Evolutionary conservation across 1,284 basidiomycete genomes (phyloP).

Genomic region (Ustilago crameri): DNA sequence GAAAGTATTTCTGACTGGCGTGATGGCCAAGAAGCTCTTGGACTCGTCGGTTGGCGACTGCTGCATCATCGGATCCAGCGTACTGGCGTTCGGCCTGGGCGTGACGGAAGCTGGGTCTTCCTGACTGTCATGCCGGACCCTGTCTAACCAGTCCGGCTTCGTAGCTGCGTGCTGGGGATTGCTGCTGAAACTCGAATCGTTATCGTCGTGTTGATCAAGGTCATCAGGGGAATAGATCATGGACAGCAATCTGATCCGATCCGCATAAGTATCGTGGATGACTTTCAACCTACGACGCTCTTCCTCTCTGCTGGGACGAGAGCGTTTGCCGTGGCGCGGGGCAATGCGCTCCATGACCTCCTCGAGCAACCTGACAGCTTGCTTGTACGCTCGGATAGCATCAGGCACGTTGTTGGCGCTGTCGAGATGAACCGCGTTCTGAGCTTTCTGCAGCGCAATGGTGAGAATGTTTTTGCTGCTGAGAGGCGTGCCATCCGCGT

Average conservation of each 20-base stretch:
- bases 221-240: slow-evolving; percentile 56
- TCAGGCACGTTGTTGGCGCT: slow-evolving; percentile 68
- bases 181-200: slow-evolving; percentile 25
- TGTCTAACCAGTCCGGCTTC: slow-evolving; percentile 39
- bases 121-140: slow-evolving; percentile 28
- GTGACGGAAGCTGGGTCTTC: neutral
- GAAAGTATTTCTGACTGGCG: slow-evolving; percentile 26
- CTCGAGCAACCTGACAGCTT: slow-evolving; percentile 68
- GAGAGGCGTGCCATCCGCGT: slow-evolving; percentile 52
- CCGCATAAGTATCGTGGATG: slow-evolving; percentile 70
- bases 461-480: slow-evolving; percentile 69
- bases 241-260: slow-evolving; percentile 67
- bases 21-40: slow-evolving; percentile 33
- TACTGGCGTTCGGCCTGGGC: slow-evolving; percentile 10
- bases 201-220: slow-evolving; percentile 9
- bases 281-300: slow-evolving; percentile 67
- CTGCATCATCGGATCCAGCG: slow-evolving; percentile 6
- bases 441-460: slow-evolving; percentile 69
- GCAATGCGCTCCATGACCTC: slow-evolving; percentile 69
- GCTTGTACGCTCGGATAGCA: slow-evolving; percentile 68
- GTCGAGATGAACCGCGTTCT: slow-evolving; percentile 69
- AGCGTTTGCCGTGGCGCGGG: slow-evolving; percentile 54
- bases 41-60: slow-evolving; percentile 17
- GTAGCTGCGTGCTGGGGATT: slow-evolving; percentile 6
- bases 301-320: slow-evolving; percentile 63